Evolutionary conservation across 192 early-diverging fungal genomes (phyloP), one percentile per base, ranked within the genome.

Genomic region (Backusella circina): DNA sequence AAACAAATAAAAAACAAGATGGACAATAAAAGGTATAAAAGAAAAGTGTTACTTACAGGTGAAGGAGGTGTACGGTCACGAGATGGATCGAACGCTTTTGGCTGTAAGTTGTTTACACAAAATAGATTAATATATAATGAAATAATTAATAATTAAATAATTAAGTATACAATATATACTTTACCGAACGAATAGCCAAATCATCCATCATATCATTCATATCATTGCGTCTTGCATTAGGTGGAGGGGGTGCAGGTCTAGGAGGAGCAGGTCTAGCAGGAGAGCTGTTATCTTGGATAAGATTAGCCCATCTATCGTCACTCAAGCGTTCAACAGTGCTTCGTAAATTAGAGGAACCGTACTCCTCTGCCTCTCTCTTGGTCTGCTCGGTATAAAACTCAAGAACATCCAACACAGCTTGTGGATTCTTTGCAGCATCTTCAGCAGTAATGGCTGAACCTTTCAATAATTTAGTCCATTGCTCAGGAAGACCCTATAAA

Each of bases 351-450:
- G 82, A 73, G 1, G 73, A 71, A 18, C 81, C 87, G 37, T 85
- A 88, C 50, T 85, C 87, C 54, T 81, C 81, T 50, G 76, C 78
- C 37, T 88, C 86, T 8, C 85, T 75, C 72, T 88, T 86, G 37
- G 86, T 86, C 77, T 93, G 90, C 82, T 96, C 96, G 21, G 96
- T 95, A 85, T 99, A 99, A 78, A 99, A 99, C 82, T 98, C 96
- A 31, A 99, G 87, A 13, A 98, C 97, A 82, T 98, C 97, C 38
- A 98, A 83, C 61, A 99, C 98, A n/a, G 97, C 97, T 82, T 99
- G 97, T 37, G 98, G 98, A 79, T 99, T 96, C 83, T 96, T 95
- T 57, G 94, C 91, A 81, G 95, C 96, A 88, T 99, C 98, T 77
- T 99, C 96, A 77, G 96, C 93, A 37, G 98, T 96, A 74, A 99